Conservation (phyloP, 2,329 filamentous ascomycete genomes). For the Penicillium paneum region DNA sequence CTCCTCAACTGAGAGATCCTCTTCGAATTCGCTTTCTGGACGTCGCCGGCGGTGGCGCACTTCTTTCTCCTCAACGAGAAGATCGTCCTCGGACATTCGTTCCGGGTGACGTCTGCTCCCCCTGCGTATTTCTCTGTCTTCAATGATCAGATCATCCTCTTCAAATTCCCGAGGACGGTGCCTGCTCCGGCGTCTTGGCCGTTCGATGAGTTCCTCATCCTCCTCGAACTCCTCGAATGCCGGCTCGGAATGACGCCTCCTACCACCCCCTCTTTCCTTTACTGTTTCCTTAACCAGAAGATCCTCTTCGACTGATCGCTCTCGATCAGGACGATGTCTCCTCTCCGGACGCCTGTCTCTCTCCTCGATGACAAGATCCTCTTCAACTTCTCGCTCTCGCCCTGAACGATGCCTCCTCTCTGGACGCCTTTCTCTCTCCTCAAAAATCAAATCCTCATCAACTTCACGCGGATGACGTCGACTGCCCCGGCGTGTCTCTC, state of each 20-base stretch:
- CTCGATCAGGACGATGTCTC: no score
- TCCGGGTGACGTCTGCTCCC: constrained; percentile 16
- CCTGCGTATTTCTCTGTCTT: constrained; percentile 1
- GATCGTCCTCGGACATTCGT: constrained; percentile 16
- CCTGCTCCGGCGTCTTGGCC: neutral
- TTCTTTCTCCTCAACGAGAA: neutral
- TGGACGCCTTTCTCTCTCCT: neutral
- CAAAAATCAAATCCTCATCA: neutral
- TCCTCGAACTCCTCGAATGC: constrained; percentile 18
- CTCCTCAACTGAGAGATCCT: neutral
- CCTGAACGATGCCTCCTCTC: neutral
- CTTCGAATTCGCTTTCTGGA: neutral
- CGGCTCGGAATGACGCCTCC: constrained; percentile 14
- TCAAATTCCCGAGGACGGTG: neutral
- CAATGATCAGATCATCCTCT: neutral
- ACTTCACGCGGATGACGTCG: constrained; percentile 4
- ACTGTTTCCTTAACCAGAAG: constrained; percentile 20
- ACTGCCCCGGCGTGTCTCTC: constrained; percentile 3
- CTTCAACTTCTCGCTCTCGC: constrained; percentile 12
- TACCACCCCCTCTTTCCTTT: neutral
- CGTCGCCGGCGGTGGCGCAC: neutral
- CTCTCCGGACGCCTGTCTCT: neutral
- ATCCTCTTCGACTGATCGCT: constrained; percentile 23
- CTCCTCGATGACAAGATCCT: constrained; percentile 36
- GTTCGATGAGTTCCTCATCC: neutral